Base-by-base conservation (phyloP, 805 yeast genomes). In the Nakazawaea populi region DNA sequence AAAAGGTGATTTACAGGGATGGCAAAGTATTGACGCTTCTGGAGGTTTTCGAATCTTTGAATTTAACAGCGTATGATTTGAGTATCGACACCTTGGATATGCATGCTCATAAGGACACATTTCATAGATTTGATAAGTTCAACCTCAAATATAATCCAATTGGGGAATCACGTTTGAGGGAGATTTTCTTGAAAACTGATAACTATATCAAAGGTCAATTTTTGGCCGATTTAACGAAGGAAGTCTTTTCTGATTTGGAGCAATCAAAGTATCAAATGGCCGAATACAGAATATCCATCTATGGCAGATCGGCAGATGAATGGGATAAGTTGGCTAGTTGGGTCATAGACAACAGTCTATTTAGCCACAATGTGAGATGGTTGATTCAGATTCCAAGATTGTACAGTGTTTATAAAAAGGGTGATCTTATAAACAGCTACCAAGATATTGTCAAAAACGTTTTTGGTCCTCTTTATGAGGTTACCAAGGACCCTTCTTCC, bases 61-160 rank as follows among this genome's bases (percentile, higher is more conserved):
- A 89, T 51, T 76, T 94, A 54, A 85, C 96, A 0, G 98, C 97
- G 1, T 94, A 95, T 64, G 99, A 94, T 64, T 74, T 94, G 53
- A 87, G 96, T 52, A 94, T 94, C 60, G 99, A 94, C 62, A 95
- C 99, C 1, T 76, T 94, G 58, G 99, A 94, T 69, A 94, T 94
- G 99, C 99, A 94, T 69, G 99, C 99, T 5, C 99, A 94, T 67
- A 87, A 91, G 56, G 99, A 94, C 62, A 87, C 98, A 0, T 94
- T 94, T 78, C 99, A 94, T 68, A 79, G 99, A 60, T 94, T 94
- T 64, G 99, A 94, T 69, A 94, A 94, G 70, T 94, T 94, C 77
- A 94, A 94, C 67, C 76, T 94, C 71, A 95, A 94, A 67, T 94
- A 94, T 71, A 94, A 94, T 64, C 99, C 99, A 24, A 86, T 94